Base-by-base conservation (phyloP, 371 early-diverging fungal genomes). In the Haplosporangium sp. region DNA sequence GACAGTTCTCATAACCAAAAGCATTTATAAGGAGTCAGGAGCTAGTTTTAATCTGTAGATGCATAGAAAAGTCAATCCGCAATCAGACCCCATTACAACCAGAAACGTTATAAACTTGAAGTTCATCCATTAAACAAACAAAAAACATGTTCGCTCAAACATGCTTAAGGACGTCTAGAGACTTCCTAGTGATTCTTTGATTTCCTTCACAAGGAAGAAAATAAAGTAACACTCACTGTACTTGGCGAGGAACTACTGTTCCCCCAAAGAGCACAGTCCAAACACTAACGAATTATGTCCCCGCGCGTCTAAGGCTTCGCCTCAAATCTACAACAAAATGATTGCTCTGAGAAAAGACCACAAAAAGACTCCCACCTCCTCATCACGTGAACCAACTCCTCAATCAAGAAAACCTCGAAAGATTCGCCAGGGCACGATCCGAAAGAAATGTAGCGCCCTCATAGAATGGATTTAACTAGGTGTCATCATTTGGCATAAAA, bases 391-490 rank as follows among this genome's bases (percentile, higher is more conserved):
- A 63, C 65, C 79, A 74, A 79, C 79, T 71, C 71, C 35, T 74
- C 74, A 71, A 55, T 64, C 79, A 79, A 74, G 79, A 79, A 79
- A 79, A 79, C 79, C 79, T 74, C 68, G 74, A 79, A 67, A 74
- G 74, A 74, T 59, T 79, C 61, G 71, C 71, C 79, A 71, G 39
- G 27, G 13, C 71, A 52, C 52, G 61, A 53, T 71, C 74, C 60
- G 63, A 69, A 71, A 69, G 74, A 58, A 42, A 71, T 79, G 79
- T 79, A 74, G 74, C 79, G 38, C 60, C 79, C 64, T 79, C 79
- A 71, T 79, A 79, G 79, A 79, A 79, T 79, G 79, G 79, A 79
- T 79, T 74, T 79, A 79, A 79, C 79, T 79, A 74, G 74, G 64
- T 79, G 47, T 79, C 79, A 79, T 79, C 79, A 79, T 74, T 70